These are phyloP conservation scores for Magnolia kwangsiensis DNA, from an alignment of 164 flowering plant genomes.

Conservation along the genomic window DNA sequence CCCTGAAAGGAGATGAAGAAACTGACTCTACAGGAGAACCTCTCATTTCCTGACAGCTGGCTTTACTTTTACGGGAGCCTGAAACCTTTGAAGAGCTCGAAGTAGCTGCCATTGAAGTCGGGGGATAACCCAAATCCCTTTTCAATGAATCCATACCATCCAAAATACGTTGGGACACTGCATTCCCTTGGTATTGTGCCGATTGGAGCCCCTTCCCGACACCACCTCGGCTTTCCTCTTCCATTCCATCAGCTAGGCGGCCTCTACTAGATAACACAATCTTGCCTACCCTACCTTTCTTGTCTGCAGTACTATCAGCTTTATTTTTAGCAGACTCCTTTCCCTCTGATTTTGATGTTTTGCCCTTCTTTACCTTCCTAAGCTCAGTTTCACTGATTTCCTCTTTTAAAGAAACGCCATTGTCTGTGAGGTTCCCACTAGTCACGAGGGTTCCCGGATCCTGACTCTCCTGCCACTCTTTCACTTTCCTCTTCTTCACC, in stretches of 20 bases:
- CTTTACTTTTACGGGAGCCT: slow-evolving; percentile 59
- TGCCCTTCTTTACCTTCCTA: slow-evolving; percentile 35
- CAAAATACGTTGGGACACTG: slow-evolving; percentile 26
- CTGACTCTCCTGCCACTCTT: slow-evolving; percentile 37
- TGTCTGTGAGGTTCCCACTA: slow-evolving; percentile 16
- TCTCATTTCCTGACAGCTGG: slow-evolving; percentile 52
- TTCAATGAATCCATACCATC: slow-evolving; percentile 44
- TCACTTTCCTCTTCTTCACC: slow-evolving; percentile 56
- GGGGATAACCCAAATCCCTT: slow-evolving; percentile 45
- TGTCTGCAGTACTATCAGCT: slow-evolving; percentile 26
- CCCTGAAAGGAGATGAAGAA: slow-evolving; percentile 85
- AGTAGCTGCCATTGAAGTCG: slow-evolving; percentile 58
- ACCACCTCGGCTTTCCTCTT: slow-evolving; percentile 17
- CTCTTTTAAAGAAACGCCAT: slow-evolving; percentile 21
- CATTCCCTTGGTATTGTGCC: slow-evolving; percentile 24
- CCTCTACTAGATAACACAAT: slow-evolving; percentile 18
- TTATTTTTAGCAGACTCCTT: slow-evolving; percentile 29
- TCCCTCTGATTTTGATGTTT: slow-evolving; percentile 23
- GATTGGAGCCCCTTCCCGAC: slow-evolving; percentile 25
- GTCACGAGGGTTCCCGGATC: slow-evolving; percentile 12
- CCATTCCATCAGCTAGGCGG: slow-evolving; percentile 18
- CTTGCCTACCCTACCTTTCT: slow-evolving; percentile 20
- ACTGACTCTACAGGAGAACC: slow-evolving; percentile 96
- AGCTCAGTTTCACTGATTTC: slow-evolving; percentile 32
- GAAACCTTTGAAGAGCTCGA: slow-evolving; percentile 95